Evolutionary conservation across 2,329 filamentous ascomycete genomes (phyloP).

Genomic region (Apiospora sp.): DNA sequence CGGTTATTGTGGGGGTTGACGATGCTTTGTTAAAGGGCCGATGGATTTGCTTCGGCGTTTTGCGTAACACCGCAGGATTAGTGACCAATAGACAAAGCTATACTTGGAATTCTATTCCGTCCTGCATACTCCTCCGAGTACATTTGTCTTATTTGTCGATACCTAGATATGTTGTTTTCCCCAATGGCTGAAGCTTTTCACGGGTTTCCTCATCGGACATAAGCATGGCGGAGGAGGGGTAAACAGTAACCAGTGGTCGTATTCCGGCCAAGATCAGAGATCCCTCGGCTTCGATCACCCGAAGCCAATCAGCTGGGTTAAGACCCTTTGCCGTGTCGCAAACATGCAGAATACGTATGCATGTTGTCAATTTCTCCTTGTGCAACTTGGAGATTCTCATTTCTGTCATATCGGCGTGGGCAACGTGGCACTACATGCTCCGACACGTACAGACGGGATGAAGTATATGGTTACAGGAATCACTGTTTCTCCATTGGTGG

Average conservation of each 20-base stretch:
- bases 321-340: not conserved
- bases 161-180: not conserved
- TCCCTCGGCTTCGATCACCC: not conserved
- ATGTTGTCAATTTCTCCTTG: not conserved
- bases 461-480: not conserved
- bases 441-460: not conserved
- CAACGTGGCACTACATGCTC: not conserved
- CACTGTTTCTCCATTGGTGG: not conserved
- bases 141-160: not conserved
- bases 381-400: not conserved
- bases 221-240: not conserved
- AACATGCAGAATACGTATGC: not conserved
- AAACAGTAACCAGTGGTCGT: not conserved
- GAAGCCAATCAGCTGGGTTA: not conserved
- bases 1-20: constrained; percentile 6
- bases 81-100: not conserved
- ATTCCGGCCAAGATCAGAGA: not conserved
- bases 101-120: too few relatives aligned
- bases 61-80: not conserved
- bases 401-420: not conserved
- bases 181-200: not conserved
- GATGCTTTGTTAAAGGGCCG: constrained; percentile 9
- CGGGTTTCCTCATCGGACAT: not conserved
- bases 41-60: constrained; percentile 8
- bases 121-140: too few relatives aligned